phyloP scores from a whole-genome alignment of 2,329 filamentous ascomycete species.

The Sporothrix pallida region DNA sequence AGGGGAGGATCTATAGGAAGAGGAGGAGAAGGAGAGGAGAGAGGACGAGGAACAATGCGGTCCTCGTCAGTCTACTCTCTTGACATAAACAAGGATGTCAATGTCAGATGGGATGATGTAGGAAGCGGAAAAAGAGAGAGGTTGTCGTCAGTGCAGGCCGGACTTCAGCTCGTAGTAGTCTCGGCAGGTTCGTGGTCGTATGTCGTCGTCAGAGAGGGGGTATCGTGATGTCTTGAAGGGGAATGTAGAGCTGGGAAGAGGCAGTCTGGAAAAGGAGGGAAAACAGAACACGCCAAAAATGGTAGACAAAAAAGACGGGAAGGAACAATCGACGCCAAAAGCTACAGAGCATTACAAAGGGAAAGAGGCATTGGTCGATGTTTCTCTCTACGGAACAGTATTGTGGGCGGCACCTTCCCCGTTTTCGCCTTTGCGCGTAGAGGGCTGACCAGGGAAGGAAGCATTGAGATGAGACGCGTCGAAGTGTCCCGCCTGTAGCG shows the following conservation, averaged over 20 bases:
- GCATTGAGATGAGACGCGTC: conserved; percentile 34
- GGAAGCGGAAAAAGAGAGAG: background rate
- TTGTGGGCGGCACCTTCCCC: conserved; percentile 34
- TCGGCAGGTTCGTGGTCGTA: conserved; percentile 21
- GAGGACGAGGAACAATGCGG: conserved; percentile 4
- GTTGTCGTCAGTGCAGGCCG: background rate
- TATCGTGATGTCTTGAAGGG: conserved; percentile 30
- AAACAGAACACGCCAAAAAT: background rate
- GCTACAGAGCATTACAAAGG: conserved; percentile 17
- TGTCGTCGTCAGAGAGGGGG: conserved; percentile 23
- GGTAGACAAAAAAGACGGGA: background rate
- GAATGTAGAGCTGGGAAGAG: background rate
- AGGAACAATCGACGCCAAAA: conserved; percentile 1
- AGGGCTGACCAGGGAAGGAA: conserved; percentile 3
- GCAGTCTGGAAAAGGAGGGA: background rate
- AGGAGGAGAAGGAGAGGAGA: background rate
- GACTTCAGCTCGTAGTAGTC: background rate
- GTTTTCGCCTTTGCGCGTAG: conserved; percentile 21
- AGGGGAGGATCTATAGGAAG: background rate
- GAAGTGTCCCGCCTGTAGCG: background rate
- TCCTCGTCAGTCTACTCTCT: conserved; percentile 27
- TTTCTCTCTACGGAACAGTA: background rate
- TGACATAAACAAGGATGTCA: conserved; percentile 12
- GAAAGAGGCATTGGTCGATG: conserved; percentile 19
- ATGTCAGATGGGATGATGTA: background rate